Percentiles rank a stretch among this genome's conserved stretches.
Conservation (phyloP, 2,329 filamentous ascomycete species). For the Fusarium albidum region DNA sequence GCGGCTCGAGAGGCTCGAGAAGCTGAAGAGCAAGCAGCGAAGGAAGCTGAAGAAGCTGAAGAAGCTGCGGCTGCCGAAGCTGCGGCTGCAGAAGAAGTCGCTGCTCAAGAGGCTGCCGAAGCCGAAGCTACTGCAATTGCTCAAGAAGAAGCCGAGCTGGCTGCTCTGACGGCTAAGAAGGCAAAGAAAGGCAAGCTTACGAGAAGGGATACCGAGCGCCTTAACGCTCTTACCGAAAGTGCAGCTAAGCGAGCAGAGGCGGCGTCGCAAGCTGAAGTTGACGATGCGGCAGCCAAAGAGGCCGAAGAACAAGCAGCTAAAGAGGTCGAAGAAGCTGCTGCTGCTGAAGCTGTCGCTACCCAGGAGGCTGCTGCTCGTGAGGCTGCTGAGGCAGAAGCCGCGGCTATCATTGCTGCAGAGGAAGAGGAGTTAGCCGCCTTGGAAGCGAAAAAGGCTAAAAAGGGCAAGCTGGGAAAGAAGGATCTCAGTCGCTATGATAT, state of each 20-base stretch:
- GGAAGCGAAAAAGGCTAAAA: slow-evolving; percentile 28
- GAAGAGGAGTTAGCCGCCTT: slow-evolving; percentile 34
- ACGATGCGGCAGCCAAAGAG: slow-evolving; percentile 14
- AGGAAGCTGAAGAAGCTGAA: slow-evolving; percentile 16
- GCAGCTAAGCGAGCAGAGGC: slow-evolving; percentile 27
- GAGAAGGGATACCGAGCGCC: slow-evolving; percentile 43
- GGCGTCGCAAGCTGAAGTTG: slow-evolving; percentile 12
- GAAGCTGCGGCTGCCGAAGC: slow-evolving; percentile 14
- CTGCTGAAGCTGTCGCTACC: no score
- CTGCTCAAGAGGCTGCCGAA: slow-evolving; percentile 28
- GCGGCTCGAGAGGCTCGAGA: slow-evolving; percentile 21
- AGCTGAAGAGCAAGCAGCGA: slow-evolving; percentile 24
- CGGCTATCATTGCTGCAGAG: no score
- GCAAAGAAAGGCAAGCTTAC: slow-evolving; percentile 42
- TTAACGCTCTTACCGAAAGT: slow-evolving; percentile 35
- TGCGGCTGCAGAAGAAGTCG: slow-evolving; percentile 20
- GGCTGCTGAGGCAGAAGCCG: no score
- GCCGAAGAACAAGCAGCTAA: slow-evolving; percentile 27
- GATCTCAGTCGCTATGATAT: slow-evolving; percentile 32
- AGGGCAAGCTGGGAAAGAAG: slow-evolving; percentile 35
- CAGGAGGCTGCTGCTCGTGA: no score
- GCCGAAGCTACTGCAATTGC: slow-evolving; percentile 29
- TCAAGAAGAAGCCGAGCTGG: slow-evolving; percentile 38
- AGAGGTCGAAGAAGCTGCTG: slow-evolving; percentile 29
- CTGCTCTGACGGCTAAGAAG: slow-evolving; percentile 46